Percentiles rank a stretch among this genome's conserved stretches.
Evolutionary conservation across 805 yeast genomes (phyloP).

Genomic region (Citeromyces nyonsensis): DNA sequence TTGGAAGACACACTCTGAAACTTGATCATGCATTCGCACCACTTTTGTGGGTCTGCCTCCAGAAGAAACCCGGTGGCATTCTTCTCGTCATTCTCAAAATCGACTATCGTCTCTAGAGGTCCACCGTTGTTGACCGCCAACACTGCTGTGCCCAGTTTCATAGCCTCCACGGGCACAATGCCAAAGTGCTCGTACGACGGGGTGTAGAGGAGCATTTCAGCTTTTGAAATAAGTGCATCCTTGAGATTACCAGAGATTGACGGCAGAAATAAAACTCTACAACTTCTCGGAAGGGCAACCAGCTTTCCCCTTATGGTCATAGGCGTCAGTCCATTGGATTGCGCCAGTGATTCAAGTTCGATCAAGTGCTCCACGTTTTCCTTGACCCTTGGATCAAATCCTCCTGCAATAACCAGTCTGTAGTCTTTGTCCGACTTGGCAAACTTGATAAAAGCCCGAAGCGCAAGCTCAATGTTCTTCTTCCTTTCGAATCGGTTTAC

Average conservation of each 20-base stretch:
- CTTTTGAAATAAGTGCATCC: slow-evolving; percentile 37
- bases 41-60: slow-evolving; percentile 1
- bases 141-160: slow-evolving; percentile 73
- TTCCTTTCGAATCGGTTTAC: slow-evolving; percentile 83
- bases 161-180: slow-evolving; percentile 92
- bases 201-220: slow-evolving; percentile 64
- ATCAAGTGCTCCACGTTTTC: slow-evolving; percentile 66
- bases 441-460: slow-evolving; percentile 44
- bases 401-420: slow-evolving; percentile 74
- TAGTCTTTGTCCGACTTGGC: slow-evolving; percentile 13
- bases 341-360: slow-evolving; percentile 38
- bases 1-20: neutral
- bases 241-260: slow-evolving; percentile 59
- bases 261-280: slow-evolving; percentile 59
- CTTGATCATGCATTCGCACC: neutral
- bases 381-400: slow-evolving; percentile 60
- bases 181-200: slow-evolving; percentile 94
- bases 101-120: slow-evolving; percentile 65
- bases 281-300: slow-evolving; percentile 9
- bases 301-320: slow-evolving; percentile 26
- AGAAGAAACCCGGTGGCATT: neutral
- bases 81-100: slow-evolving; percentile 7
- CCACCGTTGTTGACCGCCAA: slow-evolving; percentile 86
- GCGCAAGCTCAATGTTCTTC: slow-evolving; percentile 69
- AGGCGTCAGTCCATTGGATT: slow-evolving; percentile 24